These are phyloP conservation scores for Aspergillus proliferans DNA, from an alignment of 2,329 filamentous ascomycete species.

Conservation along the genomic window DNA sequence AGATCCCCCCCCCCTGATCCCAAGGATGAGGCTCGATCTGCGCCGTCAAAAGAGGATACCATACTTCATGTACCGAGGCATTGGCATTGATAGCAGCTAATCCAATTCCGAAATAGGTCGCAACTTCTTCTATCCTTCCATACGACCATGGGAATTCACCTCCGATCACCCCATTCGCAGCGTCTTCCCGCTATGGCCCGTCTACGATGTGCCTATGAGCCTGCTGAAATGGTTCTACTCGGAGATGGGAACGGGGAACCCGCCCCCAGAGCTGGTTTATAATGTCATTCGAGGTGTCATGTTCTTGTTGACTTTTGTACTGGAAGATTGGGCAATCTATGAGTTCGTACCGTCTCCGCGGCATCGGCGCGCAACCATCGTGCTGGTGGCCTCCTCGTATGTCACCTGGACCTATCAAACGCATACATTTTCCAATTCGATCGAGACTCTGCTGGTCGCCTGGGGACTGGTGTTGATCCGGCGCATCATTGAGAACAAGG, in stretches of 20 bases:
- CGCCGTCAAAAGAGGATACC: background rate
- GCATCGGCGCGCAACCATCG: slow-evolving; percentile 64
- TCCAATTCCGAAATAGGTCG: slow-evolving; percentile 55
- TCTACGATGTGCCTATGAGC: slow-evolving; percentile 91
- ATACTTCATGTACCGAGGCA: background rate
- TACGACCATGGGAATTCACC: slow-evolving; percentile 94
- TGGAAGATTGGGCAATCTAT: slow-evolving; percentile 96
- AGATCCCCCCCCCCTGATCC: background rate
- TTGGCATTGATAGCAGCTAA: background rate
- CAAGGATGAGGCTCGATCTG: background rate
- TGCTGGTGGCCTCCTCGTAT: slow-evolving; percentile 90
- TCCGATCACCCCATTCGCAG: slow-evolving; percentile 83
- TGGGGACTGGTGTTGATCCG: slow-evolving; percentile 92
- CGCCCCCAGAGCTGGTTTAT: slow-evolving; percentile 76
- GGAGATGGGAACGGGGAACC: slow-evolving; percentile 69
- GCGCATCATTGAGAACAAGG: slow-evolving; percentile 73
- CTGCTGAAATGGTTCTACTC: slow-evolving; percentile 88
- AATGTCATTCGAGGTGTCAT: slow-evolving; percentile 83
- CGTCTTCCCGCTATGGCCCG: slow-evolving; percentile 91
- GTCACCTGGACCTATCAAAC: slow-evolving; percentile 99
- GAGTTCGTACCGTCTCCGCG: slow-evolving; percentile 75
- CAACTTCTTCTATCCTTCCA: slow-evolving; percentile 86
- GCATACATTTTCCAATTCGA: slow-evolving; percentile 95
- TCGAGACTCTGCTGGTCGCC: slow-evolving; percentile 85
- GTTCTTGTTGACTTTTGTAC: slow-evolving; percentile 90